Percentiles rank a stretch among this genome's conserved stretches.
These are phyloP conservation scores for Vitis rupestris DNA, from an alignment of 164 flowering plant genomes.

Conservation along the genomic window DNA sequence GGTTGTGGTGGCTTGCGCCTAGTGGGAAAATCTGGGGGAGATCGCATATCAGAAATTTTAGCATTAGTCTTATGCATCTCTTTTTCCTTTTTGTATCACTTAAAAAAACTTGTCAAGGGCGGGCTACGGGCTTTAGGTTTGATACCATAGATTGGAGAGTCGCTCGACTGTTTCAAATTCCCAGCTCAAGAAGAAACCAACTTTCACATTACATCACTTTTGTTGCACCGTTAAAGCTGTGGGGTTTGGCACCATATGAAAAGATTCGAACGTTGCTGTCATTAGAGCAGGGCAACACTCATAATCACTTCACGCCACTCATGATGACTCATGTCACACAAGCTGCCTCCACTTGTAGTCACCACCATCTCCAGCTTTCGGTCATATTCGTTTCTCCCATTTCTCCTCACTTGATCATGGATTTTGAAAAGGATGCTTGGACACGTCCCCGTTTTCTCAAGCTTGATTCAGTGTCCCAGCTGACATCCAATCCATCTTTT, in stretches of 20 bases:
- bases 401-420: too few species aligned
- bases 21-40: too few species aligned
- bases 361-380: not conserved
- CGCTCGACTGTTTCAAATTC: too few species aligned
- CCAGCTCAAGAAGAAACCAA: not conserved
- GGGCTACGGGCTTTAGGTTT: too few species aligned
- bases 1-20: too few species aligned
- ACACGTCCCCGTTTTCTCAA: not conserved
- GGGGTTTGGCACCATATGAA: not conserved
- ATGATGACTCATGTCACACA: not conserved
- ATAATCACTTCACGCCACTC: too few species aligned
- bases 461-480: not conserved
- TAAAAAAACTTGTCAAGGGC: too few species aligned
- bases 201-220: not conserved
- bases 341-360: not conserved
- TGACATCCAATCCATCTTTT: too few species aligned
- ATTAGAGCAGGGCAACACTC: not conserved
- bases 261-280: not conserved
- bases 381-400: not conserved
- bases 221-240: not conserved
- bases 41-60: too few species aligned
- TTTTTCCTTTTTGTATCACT: too few species aligned
- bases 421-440: not conserved
- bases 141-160: too few species aligned
- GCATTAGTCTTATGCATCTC: too few species aligned